Conservation (phyloP, 2,329 filamentous ascomycete species). For the Biscogniauxia sp. region DNA sequence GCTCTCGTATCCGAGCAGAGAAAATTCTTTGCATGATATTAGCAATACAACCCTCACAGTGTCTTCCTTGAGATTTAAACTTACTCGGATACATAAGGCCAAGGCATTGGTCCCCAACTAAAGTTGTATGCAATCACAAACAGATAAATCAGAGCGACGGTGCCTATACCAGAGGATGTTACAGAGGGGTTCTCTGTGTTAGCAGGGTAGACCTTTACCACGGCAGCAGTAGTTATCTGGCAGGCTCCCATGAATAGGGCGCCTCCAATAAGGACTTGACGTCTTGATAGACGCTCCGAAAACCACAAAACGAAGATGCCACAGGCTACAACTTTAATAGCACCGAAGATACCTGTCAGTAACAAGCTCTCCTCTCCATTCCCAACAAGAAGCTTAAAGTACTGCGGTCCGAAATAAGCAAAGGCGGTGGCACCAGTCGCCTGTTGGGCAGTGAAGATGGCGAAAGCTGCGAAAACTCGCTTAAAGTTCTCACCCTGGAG, state of each 20-base stretch:
- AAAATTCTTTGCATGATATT: conserved; percentile 39
- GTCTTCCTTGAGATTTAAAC: conserved; percentile 2
- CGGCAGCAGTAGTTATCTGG: conserved; percentile 42
- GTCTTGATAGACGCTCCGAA: conserved; percentile 45
- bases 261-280: conserved; percentile 40
- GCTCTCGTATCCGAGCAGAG: conserved; percentile 45
- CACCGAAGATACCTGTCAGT: conserved; percentile 52
- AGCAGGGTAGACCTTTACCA: conserved; percentile 41
- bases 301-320: conserved; percentile 51
- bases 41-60: conserved; percentile 1
- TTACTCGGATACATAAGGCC: conserved; percentile 47
- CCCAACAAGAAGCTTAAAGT: conserved; percentile 50
- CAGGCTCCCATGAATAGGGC: conserved; percentile 44
- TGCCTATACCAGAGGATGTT: conserved; percentile 44
- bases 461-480: conserved; percentile 41
- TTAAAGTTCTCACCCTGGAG: conserved; percentile 44
- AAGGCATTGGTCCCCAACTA: conserved; percentile 49
- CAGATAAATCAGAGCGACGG: conserved; percentile 53
- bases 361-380: conserved; percentile 43
- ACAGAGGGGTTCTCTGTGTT: conserved; percentile 28
- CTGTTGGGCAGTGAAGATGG: conserved; percentile 50
- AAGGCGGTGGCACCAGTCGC: conserved; percentile 54
- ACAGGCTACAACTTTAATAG: conserved; percentile 51
- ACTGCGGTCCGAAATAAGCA: conserved; percentile 54
- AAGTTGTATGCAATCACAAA: conserved; percentile 52